Conservation (phyloP, 495 filamentous ascomycete species). For the Cercophora sp. region DNA sequence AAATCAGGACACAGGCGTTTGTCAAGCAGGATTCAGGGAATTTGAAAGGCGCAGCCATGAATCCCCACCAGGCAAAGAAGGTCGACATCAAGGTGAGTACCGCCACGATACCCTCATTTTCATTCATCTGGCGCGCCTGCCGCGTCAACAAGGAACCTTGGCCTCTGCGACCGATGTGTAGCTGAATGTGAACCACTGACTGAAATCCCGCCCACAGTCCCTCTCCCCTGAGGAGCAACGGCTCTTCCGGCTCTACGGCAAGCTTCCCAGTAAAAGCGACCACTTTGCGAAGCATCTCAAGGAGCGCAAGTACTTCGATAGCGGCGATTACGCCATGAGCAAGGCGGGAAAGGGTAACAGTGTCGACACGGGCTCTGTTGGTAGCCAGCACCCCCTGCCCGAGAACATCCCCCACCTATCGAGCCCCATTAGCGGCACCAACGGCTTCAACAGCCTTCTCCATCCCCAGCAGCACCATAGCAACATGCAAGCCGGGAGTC, state of each 20-base stretch:
- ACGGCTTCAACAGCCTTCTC: slow-evolving; percentile 41
- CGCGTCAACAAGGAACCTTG: too few relatives aligned
- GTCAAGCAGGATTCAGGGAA: too few relatives aligned
- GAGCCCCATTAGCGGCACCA: slow-evolving; percentile 52
- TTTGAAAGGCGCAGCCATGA: too few relatives aligned
- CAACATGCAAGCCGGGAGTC: slow-evolving; percentile 63
- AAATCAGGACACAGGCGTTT: too few relatives aligned
- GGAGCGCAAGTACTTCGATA: slow-evolving; percentile 99
- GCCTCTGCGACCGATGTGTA: too few relatives aligned
- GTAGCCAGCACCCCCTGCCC: slow-evolving; percentile 88
- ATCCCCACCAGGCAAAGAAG: slow-evolving; percentile 96
- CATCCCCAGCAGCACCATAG: slow-evolving; percentile 43
- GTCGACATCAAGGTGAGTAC: slow-evolving; percentile 83
- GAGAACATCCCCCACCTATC: slow-evolving; percentile 95
- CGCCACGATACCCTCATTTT: slow-evolving; percentile 3
- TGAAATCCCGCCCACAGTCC: too few relatives aligned
- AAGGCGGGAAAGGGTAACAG: slow-evolving; percentile 97
- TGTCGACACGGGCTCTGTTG: slow-evolving; percentile 88
- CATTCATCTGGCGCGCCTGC: too few relatives aligned
- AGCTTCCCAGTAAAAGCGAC: slow-evolving; percentile 92
- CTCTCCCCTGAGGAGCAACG: slow-evolving; percentile 90
- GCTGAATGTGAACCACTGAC: too few relatives aligned
- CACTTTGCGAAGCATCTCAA: slow-evolving; percentile 96
- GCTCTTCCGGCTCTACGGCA: slow-evolving; percentile 93
- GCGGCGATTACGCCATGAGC: slow-evolving; percentile 93